Percentiles rank a stretch among this genome's conserved stretches.
Evolutionary conservation across 179 eudicot genomes (phyloP).

Genomic region (Beta macrorhiza): DNA sequence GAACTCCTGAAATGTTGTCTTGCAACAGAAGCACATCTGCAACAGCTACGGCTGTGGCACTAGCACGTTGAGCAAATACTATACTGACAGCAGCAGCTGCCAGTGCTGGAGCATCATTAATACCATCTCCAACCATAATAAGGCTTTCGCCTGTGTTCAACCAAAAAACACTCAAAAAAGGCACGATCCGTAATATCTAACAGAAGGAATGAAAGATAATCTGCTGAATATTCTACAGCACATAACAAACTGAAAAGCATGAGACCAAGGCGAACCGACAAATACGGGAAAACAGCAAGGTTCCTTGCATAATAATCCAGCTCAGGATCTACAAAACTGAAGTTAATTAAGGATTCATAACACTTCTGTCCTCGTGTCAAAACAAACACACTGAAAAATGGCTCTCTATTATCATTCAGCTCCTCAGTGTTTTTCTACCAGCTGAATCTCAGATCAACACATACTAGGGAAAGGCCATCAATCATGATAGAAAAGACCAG

Average conservation of each 20-base stretch:
- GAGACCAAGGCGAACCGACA: background rate
- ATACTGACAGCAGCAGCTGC: slow-evolving; percentile 96
- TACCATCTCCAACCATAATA: slow-evolving; percentile 98
- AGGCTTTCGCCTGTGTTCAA: slow-evolving; percentile 67
- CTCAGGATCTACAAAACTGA: background rate
- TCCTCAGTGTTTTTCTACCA: background rate
- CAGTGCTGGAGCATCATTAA: slow-evolving; percentile 97
- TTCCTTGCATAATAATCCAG: background rate
- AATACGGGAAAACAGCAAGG: background rate
- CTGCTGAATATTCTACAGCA: background rate
- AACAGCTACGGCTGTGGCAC: slow-evolving; percentile 92
- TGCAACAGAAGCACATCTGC: slow-evolving; percentile 88
- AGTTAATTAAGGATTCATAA: too few species aligned
- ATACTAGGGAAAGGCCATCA: background rate
- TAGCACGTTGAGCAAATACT: slow-evolving; percentile 92
- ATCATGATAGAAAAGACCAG: background rate
- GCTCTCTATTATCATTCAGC: background rate
- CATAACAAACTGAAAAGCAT: background rate
- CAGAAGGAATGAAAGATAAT: background rate
- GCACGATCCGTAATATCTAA: background rate
- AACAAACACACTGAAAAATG: background rate
- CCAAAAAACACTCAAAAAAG: background rate
- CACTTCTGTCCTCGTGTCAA: background rate
- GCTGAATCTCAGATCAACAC: background rate
- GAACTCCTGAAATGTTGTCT: slow-evolving; percentile 89